Evolutionary conservation across 192 early-diverging fungal species (phyloP), one percentile per base, ranked within the genome.

Genomic region (Gryganskiella cystojenkinii): DNA sequence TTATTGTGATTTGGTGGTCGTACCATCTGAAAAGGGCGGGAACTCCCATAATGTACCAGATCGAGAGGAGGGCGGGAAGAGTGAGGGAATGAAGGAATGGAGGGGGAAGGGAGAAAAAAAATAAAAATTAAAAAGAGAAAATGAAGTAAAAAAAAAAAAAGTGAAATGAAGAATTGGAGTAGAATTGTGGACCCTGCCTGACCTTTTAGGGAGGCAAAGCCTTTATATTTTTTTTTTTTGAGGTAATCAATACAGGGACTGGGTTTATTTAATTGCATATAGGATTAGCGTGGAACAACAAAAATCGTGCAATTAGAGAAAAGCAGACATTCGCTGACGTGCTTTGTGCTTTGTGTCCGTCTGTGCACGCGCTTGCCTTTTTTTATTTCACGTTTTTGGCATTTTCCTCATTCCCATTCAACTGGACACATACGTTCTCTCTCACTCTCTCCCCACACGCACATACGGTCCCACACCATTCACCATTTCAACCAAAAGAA

Each of bases 1-100:
- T n/a, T n/a, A n/a, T n/a, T 40, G 37, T 40, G 37, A 40, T 5
- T 13, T 5, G 37, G 13, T 40, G 37, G 37, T 13, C 13, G 37
- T 75, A 64, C 61, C 81, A 86, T 84, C 87, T 85, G 66, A 91
- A 94, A 63, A 94, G 89, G 34, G 91, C 89, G 20, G 92, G 92
- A 74, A 94, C 91, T 80, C 92, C 92, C 92, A 94, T 94, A 54
- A 45, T 51, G 19, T 42, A 37, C 22, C 22, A 10, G 50, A 28
- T 11, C 6, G 59, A 50, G 9, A 28, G 11, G 42, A 43, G 24
- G 43, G 46, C 50, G 28, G 22, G 15, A 45, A 33, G 49, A 52
- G 31, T 1, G 43, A 40, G 34, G 43, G 44, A n/a, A 17, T 52
- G 35, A 27, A 37, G 50, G 58, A 15, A 7, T 34, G 31, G 10